phyloP scores from a whole-genome alignment of 345 rosid species.

The Euphorbia pulcherrima region DNA sequence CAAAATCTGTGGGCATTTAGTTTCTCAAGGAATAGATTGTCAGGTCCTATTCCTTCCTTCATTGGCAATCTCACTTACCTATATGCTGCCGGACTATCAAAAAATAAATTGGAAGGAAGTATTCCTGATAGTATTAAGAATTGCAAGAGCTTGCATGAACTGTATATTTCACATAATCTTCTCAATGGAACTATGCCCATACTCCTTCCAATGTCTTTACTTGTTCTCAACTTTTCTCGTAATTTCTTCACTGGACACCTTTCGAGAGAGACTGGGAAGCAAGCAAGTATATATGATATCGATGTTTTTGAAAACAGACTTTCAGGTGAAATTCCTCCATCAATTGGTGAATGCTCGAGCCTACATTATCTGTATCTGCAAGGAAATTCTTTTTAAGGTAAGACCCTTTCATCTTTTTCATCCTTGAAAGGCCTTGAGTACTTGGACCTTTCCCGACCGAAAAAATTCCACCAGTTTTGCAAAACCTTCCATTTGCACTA shows the following conservation, averaged over 20 bases:
- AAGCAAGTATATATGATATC: neutral
- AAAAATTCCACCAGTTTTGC: neutral
- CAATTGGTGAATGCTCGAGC: neutral
- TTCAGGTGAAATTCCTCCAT: too few relatives aligned
- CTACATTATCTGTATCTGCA: neutral
- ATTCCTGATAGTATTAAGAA: too few relatives aligned
- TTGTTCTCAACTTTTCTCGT: conserved; percentile 1
- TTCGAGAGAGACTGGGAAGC: neutral
- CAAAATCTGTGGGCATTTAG: neutral
- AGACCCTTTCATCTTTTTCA: conserved; percentile 2
- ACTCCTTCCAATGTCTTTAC: conserved; percentile 4
- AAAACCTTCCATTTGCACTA: neutral
- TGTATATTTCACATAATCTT: too few relatives aligned
- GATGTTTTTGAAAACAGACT: too few relatives aligned
- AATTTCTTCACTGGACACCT: conserved; percentile 6
- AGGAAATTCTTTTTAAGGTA: conserved; percentile 22
- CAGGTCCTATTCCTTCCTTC: too few relatives aligned
- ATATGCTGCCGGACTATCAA: too few relatives aligned
- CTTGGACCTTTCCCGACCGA: conserved; percentile 12
- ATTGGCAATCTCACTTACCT: too few relatives aligned
- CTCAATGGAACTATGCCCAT: conserved; percentile 18
- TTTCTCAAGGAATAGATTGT: too few relatives aligned
- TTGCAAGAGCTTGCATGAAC: too few relatives aligned
- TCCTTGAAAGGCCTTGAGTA: neutral
- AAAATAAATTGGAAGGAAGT: too few relatives aligned